phyloP scores from a whole-genome alignment of 2,329 filamentous ascomycete genomes.

The Macrophomina phaseolina region DNA sequence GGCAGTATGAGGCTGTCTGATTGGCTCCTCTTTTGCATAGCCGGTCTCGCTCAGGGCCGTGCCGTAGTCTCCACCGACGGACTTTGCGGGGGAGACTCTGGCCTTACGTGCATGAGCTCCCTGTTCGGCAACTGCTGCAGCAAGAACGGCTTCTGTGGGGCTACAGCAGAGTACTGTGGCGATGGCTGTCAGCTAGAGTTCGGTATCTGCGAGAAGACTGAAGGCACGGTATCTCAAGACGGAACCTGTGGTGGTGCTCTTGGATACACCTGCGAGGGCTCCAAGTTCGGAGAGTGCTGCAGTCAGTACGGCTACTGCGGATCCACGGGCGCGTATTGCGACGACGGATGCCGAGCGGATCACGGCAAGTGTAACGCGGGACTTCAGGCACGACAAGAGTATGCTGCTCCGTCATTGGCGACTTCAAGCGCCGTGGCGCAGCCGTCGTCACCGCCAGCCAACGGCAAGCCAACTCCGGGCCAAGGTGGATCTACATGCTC shows the following conservation, averaged over 20 bases:
- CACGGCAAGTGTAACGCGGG: conserved; percentile 23
- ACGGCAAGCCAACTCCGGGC: not conserved
- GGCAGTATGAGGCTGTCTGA: conserved; percentile 16
- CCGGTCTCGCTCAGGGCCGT: conserved; percentile 17
- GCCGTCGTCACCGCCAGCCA: not conserved
- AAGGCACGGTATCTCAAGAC: conserved; percentile 12
- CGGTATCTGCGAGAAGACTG: conserved; percentile 32
- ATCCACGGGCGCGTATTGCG: conserved; percentile 24
- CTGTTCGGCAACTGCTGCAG: conserved; percentile 35
- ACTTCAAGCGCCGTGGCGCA: conserved; percentile 5
- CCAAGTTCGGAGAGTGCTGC: conserved; percentile 34
- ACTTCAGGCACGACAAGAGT: conserved; percentile 2
- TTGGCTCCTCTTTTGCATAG: conserved; percentile 24
- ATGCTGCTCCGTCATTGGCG: not conserved
- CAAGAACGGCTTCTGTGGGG: conserved; percentile 32
- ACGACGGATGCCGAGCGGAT: conserved; percentile 20
- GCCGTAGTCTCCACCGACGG: conserved; percentile 32
- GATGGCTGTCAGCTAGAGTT: conserved; percentile 33
- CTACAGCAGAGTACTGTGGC: conserved; percentile 32
- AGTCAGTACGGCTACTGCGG: conserved; percentile 31
- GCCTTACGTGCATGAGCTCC: conserved; percentile 32
- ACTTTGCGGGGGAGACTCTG: conserved; percentile 32
- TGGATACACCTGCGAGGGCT: conserved; percentile 35
- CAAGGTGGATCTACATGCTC: not conserved
- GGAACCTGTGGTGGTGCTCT: conserved; percentile 33